Evolutionary conservation across 2,329 filamentous ascomycete species (phyloP), one percentile per base, ranked within the genome.

Genomic region (Alternaria burnsii): DNA sequence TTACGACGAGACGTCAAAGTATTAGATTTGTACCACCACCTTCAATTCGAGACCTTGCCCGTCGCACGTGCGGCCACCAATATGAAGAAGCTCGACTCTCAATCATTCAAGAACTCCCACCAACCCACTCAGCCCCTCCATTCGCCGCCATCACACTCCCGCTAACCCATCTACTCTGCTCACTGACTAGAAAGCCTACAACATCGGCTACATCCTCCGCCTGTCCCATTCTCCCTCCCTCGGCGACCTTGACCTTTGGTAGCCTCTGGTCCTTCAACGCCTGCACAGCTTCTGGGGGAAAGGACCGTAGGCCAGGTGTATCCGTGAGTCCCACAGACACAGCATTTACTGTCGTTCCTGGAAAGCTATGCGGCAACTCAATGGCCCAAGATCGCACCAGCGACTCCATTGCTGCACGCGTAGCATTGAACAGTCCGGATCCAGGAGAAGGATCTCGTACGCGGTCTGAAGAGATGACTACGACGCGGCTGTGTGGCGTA

Each of bases 171-270:
- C 71, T 55, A 12, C 71, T 67, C 51, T 72, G 72, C 59, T 79
- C 78, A 61, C 70, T 71, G 11, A 72, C 74, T 42, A 80, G 53
- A 55, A 74, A 77, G 1, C 72, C 70, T 69, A 95, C 91, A 85
- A 87, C 62, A 90, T 94, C 76, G 82, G 94, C 73, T 87, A 91
- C 76, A 81, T 93, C 76, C 44, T 78, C 70, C 1, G 70, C 38
- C 42, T 56, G 68, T 2, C 70, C 73, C 58, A 76, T 65, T 36
- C 72, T 46, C 1, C 66, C 66, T 0, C 69, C 71, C 16, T 66
- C 55, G 1, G 61, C 55, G 30, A 71, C 64, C 59, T 64, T 69
- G 4, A 72, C 69, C 46, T 69, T 68, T 16, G 50, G 58, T 46
- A 73, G 3, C 30, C 66, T 55, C 48, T 70, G 54, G 26, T 55